Base-by-base conservation (phyloP, 2,329 filamentous ascomycete genomes). In the Immersiporthe knoxdaviesiana region DNA sequence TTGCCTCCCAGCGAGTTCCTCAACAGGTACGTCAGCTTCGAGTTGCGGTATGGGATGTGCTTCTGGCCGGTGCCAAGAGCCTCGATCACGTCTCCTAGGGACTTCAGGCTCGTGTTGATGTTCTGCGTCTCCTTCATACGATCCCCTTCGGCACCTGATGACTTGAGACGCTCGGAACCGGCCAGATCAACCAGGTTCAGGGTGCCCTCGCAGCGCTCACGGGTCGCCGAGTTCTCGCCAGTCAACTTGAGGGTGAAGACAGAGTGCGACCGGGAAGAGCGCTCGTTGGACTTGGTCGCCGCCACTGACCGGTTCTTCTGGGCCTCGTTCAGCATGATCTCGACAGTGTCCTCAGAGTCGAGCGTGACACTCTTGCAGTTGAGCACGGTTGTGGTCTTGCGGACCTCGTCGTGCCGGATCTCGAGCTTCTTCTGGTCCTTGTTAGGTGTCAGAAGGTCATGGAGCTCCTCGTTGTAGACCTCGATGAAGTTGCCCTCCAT, bases 401-500 rank as follows among this genome's bases (percentile, higher is more conserved):
- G 92, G 47, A 85, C 82, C 56, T 93, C 88, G 75, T 98, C 95
- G 74, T 98, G 96, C 1, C 92, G 89, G 69, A 97, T 95, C 75
- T 97, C 93, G 63, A 95, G 91, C 81, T 93, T 97, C 81, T 91
- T 93, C 81, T 90, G 86, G 67, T 91, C 90, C 0, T 91, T 88
- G 3, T 83, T 79, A 1, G 84, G 80, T 0, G 82, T 82, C 16
- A 99, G 87, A 18, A 99, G 82, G 78, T 99, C 96, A 77, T 97
- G 94, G 72, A 99, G 86, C 71, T 97, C 96, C 78, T 99, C 96
- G 72, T 99, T 98, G 87, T 99, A 99, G 7, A 99, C 96, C 77
- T 99, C 96, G 18, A 98, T 90, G 76, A 99, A 99, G 68, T 91
- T 94, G 8, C 96, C 96, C 77, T 97, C 92, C 89, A 99, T 97